phyloP scores from a whole-genome alignment of 805 yeast genomes.

The Starmerella apis region DNA sequence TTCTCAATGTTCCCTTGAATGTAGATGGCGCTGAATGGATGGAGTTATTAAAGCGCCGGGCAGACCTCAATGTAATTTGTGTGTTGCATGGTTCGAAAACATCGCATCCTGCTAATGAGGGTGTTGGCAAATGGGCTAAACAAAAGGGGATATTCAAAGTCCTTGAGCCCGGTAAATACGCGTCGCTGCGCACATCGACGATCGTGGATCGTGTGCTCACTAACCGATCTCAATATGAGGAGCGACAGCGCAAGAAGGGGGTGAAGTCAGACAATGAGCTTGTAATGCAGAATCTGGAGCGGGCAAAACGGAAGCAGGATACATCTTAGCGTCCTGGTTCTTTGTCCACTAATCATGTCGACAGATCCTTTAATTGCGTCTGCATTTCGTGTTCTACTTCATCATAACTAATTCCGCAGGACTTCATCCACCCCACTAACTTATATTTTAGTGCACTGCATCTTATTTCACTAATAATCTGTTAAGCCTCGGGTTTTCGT shows the following conservation, averaged over 20 bases:
- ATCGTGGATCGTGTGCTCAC: constrained; percentile 66
- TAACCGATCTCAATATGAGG: constrained; percentile 63
- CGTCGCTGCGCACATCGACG: constrained; percentile 53
- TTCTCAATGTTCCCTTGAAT: constrained; percentile 56
- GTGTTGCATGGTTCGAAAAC: constrained; percentile 12
- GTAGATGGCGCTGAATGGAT: constrained; percentile 38
- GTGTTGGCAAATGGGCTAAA: constrained; percentile 26
- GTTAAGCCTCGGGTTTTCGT: too few species aligned
- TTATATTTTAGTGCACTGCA: too few species aligned
- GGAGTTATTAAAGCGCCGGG: constrained; percentile 28
- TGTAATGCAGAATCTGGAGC: constrained; percentile 28
- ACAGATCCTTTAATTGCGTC: too few species aligned
- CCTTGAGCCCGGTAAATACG: constrained; percentile 48
- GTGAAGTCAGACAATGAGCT: constrained; percentile 55
- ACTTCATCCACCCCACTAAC: too few species aligned
- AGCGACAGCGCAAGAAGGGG: constrained; percentile 79
- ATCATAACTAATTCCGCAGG: too few species aligned
- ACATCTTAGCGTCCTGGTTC: too few species aligned
- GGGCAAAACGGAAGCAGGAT: neutral
- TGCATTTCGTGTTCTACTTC: too few species aligned
- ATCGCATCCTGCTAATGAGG: neutral
- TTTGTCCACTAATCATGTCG: too few species aligned
- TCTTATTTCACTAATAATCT: too few species aligned
- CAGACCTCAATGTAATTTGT: neutral
- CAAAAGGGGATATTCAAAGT: constrained; percentile 34